A percentile compares a stretch with the other conserved stretches of the same genome.
Conservation (phyloP, 2,329 filamentous ascomycete genomes). For the Colletotrichum tamarilloi region DNA sequence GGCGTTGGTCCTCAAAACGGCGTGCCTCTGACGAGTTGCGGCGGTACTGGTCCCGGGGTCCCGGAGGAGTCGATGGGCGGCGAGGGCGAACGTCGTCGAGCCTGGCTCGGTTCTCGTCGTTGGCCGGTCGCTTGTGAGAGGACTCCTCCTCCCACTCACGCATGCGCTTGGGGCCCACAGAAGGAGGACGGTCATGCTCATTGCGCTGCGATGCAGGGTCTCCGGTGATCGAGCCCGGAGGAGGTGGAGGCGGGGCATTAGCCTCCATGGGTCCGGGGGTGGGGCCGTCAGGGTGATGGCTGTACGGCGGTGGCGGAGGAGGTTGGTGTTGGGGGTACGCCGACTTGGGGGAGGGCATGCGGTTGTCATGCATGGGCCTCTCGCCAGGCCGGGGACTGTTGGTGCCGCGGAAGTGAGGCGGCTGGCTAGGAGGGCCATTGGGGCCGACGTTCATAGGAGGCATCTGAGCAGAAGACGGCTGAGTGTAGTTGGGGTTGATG, state of each 20-base stretch:
- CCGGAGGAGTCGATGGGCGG: slow-evolving; percentile 76
- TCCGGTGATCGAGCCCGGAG: slow-evolving; percentile 65
- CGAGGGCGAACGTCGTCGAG: slow-evolving; percentile 87
- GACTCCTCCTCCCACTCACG: slow-evolving; percentile 94
- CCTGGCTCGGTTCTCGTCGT: slow-evolving; percentile 86
- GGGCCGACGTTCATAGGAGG: slow-evolving; percentile 50
- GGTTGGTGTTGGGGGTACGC: slow-evolving; percentile 82
- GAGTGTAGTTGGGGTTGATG: slow-evolving; percentile 69
- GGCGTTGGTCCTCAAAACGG: slow-evolving; percentile 72
- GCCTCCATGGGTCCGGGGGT: slow-evolving; percentile 72
- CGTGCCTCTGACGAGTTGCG: slow-evolving; percentile 81
- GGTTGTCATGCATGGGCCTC: slow-evolving; percentile 83
- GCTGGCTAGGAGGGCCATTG: slow-evolving; percentile 59
- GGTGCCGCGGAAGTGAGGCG: slow-evolving; percentile 78
- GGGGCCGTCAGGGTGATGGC: slow-evolving; percentile 74
- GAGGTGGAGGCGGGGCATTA: slow-evolving; percentile 74
- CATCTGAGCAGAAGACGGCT: slow-evolving; percentile 54
- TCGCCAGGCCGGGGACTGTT: slow-evolving; percentile 87
- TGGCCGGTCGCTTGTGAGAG: slow-evolving; percentile 84
- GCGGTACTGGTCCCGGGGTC: slow-evolving; percentile 72
- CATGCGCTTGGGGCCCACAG: slow-evolving; percentile 83
- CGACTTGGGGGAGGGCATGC: slow-evolving; percentile 91
- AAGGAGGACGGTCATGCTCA: slow-evolving; percentile 79
- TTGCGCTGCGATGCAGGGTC: slow-evolving; percentile 72
- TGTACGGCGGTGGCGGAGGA: slow-evolving; percentile 62